Base-by-base conservation (phyloP, 2,329 filamentous ascomycete species). In the Aureobasidium musti region DNA sequence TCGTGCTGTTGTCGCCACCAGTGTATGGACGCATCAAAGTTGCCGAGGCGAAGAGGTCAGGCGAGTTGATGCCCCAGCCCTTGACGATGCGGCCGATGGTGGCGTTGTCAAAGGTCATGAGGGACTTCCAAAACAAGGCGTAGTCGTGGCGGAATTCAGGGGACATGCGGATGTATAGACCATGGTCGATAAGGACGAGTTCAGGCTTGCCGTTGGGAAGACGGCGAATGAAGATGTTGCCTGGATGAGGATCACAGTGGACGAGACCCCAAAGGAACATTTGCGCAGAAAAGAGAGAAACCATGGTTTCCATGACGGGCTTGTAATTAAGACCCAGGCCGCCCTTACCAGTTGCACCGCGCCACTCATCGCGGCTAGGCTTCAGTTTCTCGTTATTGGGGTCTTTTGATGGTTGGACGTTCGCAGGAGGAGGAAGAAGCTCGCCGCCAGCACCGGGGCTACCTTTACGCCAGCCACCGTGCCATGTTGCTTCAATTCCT, bases 191-290 rank as follows among this genome's bases (percentile, higher is more conserved):
- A 41, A 99, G 87, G 0, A 98, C 94, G 35, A 99, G 84, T 80
- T 99, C 92, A 0, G 94, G 85, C 50, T 87, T 84, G n/a, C 94
- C 94, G 50, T 84, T 88, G 1, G 92, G 90, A 19, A 91, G 83
- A 10, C 95, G 89, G 10, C 95, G 90, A 74, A 98, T 89, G 80
- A 99, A 97, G 77, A 98, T 95, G 79, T 99, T 99, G 33, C 94
- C 94, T 1, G 95, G 95, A 75, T 99, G 95, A 11, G 95, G 95
- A 76, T 99, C 95, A 79, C 94, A 97, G 80, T 99, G 94, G 0
- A 98, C 91, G 50, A 91, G 86, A 14, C 95, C 95, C 91, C 92
- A 98, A 70, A 96, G 89, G 82, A 97, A 99, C 84, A 98, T 98
- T 75, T 98, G 94, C 2, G 92, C 93, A n/a, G 89, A 91, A 81